phyloP scores from a whole-genome alignment of 106 monocot genomes.

The Alisma plantagoaquatica region DNA sequence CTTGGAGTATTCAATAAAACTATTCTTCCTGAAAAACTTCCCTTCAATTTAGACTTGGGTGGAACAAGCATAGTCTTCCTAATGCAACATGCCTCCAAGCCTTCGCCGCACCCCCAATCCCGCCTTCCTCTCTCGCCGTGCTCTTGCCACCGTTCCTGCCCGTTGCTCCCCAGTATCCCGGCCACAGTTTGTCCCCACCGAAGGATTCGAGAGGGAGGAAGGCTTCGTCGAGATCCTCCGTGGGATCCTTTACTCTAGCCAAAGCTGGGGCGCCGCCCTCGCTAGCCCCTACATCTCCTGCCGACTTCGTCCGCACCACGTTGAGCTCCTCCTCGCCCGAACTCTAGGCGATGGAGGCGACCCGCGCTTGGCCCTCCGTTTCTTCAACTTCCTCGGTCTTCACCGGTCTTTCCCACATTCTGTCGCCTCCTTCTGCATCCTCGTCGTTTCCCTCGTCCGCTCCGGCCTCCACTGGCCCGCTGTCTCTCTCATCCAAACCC shows the following conservation, averaged over 20 bases:
- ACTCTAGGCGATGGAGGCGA: conserved; percentile 19
- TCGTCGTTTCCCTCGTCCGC: conserved; percentile 32
- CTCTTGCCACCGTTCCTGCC: too few species aligned
- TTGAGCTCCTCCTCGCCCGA: conserved; percentile 46
- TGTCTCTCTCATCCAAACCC: conserved; percentile 39
- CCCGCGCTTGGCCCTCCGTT: conserved; percentile 39
- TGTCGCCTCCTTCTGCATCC: conserved; percentile 37
- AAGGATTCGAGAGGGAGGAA: conserved; percentile 14
- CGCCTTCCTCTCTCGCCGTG: background rate
- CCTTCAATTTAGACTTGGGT: too few species aligned
- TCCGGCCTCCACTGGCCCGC: conserved; percentile 42
- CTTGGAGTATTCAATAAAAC: too few species aligned
- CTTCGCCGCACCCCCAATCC: background rate
- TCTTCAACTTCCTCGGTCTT: conserved; percentile 70
- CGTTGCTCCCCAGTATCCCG: background rate
- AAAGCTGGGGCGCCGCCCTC: conserved; percentile 49
- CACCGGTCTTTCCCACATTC: conserved; percentile 43
- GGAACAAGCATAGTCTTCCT: too few species aligned
- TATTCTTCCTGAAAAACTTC: too few species aligned
- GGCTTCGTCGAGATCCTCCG: conserved; percentile 51
- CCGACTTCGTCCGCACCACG: conserved; percentile 44
- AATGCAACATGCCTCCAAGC: too few species aligned
- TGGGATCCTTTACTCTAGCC: conserved; percentile 34
- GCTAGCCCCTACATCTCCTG: conserved; percentile 36
- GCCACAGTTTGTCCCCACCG: background rate